Evolutionary conservation across 345 rosid genomes (phyloP), one percentile per base, ranked within the genome.

Genomic region (Garcia nutans): DNA sequence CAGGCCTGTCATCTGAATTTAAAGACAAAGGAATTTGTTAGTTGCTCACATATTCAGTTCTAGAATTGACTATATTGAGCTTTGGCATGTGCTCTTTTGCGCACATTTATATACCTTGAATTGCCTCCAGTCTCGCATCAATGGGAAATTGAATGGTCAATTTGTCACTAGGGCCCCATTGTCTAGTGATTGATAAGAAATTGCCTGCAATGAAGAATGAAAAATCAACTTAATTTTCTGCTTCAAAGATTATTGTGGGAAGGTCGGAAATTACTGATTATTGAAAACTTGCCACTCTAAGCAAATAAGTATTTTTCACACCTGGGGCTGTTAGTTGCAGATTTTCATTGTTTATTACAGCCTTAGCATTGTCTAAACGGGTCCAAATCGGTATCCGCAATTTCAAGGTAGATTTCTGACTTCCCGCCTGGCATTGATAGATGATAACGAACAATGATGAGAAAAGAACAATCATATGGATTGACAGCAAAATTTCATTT

Each of bases 381-480:
- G 94, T 77, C 99, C 99, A 96, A 41, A 74, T 58, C 4, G 99
- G 99, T 71, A 91, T 82, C 20, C 98, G 87, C 72, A 93, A 77
- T 77, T 93, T 85, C 87, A 96, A 71, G 58, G 96, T 86, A 33
- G 97, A 82, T 55, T 83, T 77, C 66, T 78, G 81, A 57, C 75
- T 85, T 16, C 74, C 52, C 20, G 79, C 90, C 97, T 93, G 84
- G 68, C 70, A 79, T 1, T 19, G 16, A 20, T 8, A 10, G 55
- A 11, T 50, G 55, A 50, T 50, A 16, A 50, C 13, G 16, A 50
- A 50, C 5, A 50, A 50, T 13, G 55, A 50, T 50, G 4, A 79
- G 56, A 56, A 28, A 64, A 59, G 26, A 3, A 11, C 16, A 12
- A 50, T 11, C 0, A 50, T 50, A 3, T 37, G 41, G 41, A 37